phyloP scores from a whole-genome alignment of 2,329 filamentous ascomycete species.

The Monosporascus cannonballus region DNA sequence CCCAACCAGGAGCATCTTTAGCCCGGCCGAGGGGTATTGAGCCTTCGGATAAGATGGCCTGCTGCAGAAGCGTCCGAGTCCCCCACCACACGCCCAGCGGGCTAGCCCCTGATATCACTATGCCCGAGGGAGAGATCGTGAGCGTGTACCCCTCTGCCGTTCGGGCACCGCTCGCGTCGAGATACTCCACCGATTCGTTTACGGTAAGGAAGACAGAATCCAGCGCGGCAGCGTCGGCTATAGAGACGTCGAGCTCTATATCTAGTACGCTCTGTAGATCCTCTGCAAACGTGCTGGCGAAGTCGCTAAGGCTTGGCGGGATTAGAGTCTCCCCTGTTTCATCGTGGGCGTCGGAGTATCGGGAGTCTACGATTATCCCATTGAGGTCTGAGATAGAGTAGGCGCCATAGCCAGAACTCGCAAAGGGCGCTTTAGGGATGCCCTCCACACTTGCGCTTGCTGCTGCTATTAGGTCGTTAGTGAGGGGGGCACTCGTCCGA shows the following conservation, averaged over 20 bases:
- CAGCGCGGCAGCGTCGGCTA: slow-evolving; percentile 11
- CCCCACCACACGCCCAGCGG: slow-evolving; percentile 54
- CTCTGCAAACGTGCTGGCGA: slow-evolving; percentile 38
- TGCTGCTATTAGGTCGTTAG: slow-evolving; percentile 9
- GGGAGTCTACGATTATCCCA: slow-evolving; percentile 37
- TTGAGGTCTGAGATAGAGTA: slow-evolving; percentile 23
- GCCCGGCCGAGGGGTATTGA: slow-evolving; percentile 35
- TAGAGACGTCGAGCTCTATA: slow-evolving; percentile 22
- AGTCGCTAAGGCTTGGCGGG: slow-evolving; percentile 41
- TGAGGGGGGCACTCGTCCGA: neutral
- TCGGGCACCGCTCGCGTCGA: slow-evolving; percentile 37
- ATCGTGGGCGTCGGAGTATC: slow-evolving; percentile 35
- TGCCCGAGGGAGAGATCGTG: slow-evolving; percentile 30
- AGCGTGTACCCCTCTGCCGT: slow-evolving; percentile 46
- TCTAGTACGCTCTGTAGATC: slow-evolving; percentile 26
- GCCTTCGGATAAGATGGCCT: slow-evolving; percentile 33
- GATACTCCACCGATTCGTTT: slow-evolving; percentile 31
- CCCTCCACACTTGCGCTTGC: slow-evolving; percentile 18
- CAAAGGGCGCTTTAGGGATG: slow-evolving; percentile 31
- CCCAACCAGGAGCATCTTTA: slow-evolving; percentile 45
- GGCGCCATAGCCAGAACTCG: slow-evolving; percentile 12
- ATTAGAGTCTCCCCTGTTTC: slow-evolving; percentile 42
- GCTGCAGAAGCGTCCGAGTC: slow-evolving; percentile 49
- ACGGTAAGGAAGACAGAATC: slow-evolving; percentile 41
- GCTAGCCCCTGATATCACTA: slow-evolving; percentile 45